Evolutionary conservation across 768 basidiomycete species (phyloP), one percentile per base, ranked within the genome.

Genomic region (Zangia roseola): DNA sequence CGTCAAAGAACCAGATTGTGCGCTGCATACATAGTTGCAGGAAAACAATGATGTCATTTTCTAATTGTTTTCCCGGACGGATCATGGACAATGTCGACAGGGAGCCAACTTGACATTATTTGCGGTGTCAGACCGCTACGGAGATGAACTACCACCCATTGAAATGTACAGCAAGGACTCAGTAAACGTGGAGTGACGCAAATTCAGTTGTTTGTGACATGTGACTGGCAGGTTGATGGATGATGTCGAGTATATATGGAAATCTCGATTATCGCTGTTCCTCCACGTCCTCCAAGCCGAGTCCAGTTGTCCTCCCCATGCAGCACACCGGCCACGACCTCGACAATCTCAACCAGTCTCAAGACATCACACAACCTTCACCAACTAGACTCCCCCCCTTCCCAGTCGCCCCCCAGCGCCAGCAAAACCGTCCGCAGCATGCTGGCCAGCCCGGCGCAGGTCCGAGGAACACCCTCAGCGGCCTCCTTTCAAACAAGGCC

Each of bases 401-500:
- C 1, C 53, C 57, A 0, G 12, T 55, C 1, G 0, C 49, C 0
- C 5, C 47, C 0, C 61, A 59, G 46, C 48, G 55, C 28, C 58
- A 56, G 13, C 46, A 23, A 2, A 39, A 37, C 20, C 64, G 59
- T 33, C 40, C 47, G 19, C 64, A 64, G 36, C 31, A 44, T 19
- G 47, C 38, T 10, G 50, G 42, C 24, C 61, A 53, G 46, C 21
- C 56, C 2, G 50, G 38, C 13, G 5, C 48, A 17, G 7, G 31
- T 7, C 65, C 54, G 28, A 66, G 64, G 44, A 67, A 62, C 47
- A 64, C 67, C 31, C 57, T 67, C 43, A 65, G 65, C 21, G 68
- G 72, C 49, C 71, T 83, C 38, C 76, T 83, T 53, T 64, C 71
- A 36, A 73, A 69, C 69, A 67, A 62, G 48, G 52, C 66, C 50